phyloP scores from a whole-genome alignment of 164 flowering plant species.

The Macadamia integrifolia region DNA sequence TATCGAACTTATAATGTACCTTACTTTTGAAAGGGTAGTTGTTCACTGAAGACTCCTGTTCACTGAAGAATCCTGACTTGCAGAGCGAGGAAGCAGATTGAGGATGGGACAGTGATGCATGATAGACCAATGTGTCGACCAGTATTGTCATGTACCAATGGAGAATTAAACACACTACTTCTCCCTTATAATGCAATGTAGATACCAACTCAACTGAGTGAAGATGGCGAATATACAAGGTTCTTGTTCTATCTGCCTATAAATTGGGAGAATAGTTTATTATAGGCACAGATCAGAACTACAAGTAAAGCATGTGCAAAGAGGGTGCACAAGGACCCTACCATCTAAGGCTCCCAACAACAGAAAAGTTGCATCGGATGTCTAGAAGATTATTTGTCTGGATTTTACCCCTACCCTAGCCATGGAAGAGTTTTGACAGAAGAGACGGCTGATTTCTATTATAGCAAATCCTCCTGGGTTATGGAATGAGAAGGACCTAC shows the following conservation, averaged over 20 bases:
- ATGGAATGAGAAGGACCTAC: background rate
- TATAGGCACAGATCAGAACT: background rate
- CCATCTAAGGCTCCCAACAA: background rate
- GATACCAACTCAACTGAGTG: too few relatives aligned
- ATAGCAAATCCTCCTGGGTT: background rate
- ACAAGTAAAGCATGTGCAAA: background rate
- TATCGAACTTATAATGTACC: too few relatives aligned
- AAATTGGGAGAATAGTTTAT: background rate
- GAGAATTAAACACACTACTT: too few relatives aligned
- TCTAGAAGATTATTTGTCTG: background rate
- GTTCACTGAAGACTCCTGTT: too few relatives aligned
- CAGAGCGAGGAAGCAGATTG: background rate
- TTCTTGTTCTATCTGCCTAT: background rate
- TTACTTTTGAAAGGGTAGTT: too few relatives aligned
- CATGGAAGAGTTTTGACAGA: too few relatives aligned
- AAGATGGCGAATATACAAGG: too few relatives aligned
- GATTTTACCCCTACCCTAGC: background rate
- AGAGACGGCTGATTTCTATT: background rate
- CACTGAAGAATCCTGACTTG: too few relatives aligned
- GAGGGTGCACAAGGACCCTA: background rate
- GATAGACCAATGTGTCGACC: too few relatives aligned
- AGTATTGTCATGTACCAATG: too few relatives aligned
- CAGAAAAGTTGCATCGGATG: background rate
- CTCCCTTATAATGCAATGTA: too few relatives aligned
- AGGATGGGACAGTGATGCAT: background rate